Evolutionary conservation across 75 land plant genomes (phyloP).

Genomic region (Pinus tabuliformis): DNA sequence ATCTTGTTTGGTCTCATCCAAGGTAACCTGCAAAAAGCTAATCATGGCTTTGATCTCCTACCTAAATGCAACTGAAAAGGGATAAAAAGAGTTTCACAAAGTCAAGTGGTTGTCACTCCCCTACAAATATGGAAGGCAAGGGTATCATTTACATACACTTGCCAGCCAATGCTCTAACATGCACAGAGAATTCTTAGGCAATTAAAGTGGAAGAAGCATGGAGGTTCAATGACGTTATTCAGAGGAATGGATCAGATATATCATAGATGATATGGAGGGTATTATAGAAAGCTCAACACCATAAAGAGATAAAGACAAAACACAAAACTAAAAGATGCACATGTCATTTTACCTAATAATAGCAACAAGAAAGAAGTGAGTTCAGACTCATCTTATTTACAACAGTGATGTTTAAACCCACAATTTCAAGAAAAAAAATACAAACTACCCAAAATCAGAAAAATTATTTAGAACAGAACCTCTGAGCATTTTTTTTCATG

Average conservation of each 20-base stretch:
- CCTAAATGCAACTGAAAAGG: too few species aligned
- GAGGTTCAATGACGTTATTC: neutral
- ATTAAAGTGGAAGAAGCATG: too few species aligned
- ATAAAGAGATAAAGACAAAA: neutral
- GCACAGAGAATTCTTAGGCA: too few species aligned
- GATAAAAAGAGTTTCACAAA: too few species aligned
- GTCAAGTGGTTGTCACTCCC: too few species aligned
- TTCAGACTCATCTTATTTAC: neutral
- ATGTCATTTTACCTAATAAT: neutral
- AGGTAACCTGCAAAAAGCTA: too few species aligned
- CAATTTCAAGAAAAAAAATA: neutral
- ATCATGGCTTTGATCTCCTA: too few species aligned
- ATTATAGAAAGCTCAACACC: neutral
- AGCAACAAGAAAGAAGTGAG: neutral
- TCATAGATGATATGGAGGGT: neutral
- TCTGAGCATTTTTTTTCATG: conserved; percentile 65
- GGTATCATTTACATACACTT: too few species aligned
- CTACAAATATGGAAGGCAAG: too few species aligned
- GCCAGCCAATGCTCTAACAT: too few species aligned
- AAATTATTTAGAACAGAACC: conserved; percentile 31
- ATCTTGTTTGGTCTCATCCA: too few species aligned
- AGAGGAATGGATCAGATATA: neutral
- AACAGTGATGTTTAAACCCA: neutral
- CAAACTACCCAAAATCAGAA: neutral
- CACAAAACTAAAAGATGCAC: neutral